A percentile compares a stretch with the other conserved stretches of the same genome.
phyloP scores from a whole-genome alignment of 495 filamentous ascomycete species.

The Neurospora africana region DNA sequence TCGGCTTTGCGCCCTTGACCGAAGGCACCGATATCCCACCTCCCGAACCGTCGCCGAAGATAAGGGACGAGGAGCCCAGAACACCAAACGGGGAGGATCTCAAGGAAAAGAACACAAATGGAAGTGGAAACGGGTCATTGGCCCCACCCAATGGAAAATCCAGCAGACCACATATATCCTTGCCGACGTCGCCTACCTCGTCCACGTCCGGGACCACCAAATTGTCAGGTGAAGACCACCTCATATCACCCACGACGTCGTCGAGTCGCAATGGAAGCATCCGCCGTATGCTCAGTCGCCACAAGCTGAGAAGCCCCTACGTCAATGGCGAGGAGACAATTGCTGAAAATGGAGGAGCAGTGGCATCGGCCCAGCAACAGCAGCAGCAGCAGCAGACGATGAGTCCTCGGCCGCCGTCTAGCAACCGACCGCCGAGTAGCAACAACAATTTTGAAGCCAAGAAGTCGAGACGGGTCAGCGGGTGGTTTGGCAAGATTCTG shows the following conservation, averaged over 20 bases:
- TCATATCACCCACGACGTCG: constrained; percentile 29
- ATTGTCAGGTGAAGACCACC: constrained; percentile 31
- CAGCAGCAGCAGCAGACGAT: constrained; percentile 11
- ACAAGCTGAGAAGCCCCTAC: constrained; percentile 34
- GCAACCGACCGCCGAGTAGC: background rate
- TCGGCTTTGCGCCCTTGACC: constrained; percentile 42
- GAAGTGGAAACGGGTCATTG: background rate
- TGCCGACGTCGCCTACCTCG: constrained; percentile 17
- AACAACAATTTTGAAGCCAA: background rate
- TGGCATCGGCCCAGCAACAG: constrained; percentile 25
- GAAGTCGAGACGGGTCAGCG: constrained; percentile 37
- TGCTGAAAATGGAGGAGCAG: constrained; percentile 2
- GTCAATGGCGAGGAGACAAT: constrained; percentile 22
- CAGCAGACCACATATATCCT: constrained; percentile 17
- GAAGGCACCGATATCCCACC: constrained; percentile 49
- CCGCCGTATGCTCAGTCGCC: constrained; percentile 36
- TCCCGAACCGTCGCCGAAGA: constrained; percentile 36
- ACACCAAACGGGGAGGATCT: constrained; percentile 14
- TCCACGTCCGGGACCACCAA: constrained; percentile 25
- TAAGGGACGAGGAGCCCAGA: constrained; percentile 31
- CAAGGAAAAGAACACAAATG: constrained; percentile 1
- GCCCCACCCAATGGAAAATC: constrained; percentile 24
- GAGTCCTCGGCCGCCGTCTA: background rate
- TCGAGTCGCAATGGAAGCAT: constrained; percentile 35
- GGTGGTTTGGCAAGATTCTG: constrained; percentile 36